Conservation (phyloP, 495 filamentous ascomycete genomes). For the Penicillium cataractarum region DNA sequence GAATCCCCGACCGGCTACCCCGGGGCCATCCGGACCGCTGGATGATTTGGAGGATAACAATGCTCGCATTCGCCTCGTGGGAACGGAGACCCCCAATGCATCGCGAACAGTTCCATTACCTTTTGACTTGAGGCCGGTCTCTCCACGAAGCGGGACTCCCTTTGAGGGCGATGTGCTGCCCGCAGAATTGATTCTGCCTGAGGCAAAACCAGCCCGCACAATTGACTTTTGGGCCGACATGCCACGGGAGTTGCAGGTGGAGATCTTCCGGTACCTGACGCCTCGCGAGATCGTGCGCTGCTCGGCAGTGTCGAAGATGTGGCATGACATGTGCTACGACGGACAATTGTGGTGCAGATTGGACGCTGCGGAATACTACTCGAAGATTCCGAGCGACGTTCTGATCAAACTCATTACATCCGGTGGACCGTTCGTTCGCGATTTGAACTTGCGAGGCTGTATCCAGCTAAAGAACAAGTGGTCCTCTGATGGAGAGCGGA, state of each 20-base stretch:
- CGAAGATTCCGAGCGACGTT: conserved; percentile 78
- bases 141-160: conserved; percentile 23
- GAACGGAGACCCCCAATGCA: conserved; percentile 37
- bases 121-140: conserved; percentile 58
- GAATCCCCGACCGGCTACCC: conserved; percentile 59
- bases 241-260: conserved; percentile 79
- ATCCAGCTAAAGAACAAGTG: conserved; percentile 79
- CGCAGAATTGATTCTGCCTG: conserved; percentile 29
- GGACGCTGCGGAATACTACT: conserved; percentile 86
- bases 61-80: conserved; percentile 55
- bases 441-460: conserved; percentile 84
- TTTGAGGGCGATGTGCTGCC: conserved; percentile 38
- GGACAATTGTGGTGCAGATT: conserved; percentile 89
- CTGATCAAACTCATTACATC: conserved; percentile 82
- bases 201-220: conserved; percentile 40
- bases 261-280: conserved; percentile 73
- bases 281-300: conserved; percentile 83
- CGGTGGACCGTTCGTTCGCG: conserved; percentile 86
- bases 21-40: conserved; percentile 57
- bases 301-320: conserved; percentile 78
- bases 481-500: conserved; percentile 63
- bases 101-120: conserved; percentile 61
- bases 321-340: conserved; percentile 88
- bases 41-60: conserved; percentile 42
- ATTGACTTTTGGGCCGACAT: conserved; percentile 81